These are phyloP conservation scores for Fusarium solani-melongenae DNA, from an alignment of 2,329 filamentous ascomycete species.

Conservation along the genomic window DNA sequence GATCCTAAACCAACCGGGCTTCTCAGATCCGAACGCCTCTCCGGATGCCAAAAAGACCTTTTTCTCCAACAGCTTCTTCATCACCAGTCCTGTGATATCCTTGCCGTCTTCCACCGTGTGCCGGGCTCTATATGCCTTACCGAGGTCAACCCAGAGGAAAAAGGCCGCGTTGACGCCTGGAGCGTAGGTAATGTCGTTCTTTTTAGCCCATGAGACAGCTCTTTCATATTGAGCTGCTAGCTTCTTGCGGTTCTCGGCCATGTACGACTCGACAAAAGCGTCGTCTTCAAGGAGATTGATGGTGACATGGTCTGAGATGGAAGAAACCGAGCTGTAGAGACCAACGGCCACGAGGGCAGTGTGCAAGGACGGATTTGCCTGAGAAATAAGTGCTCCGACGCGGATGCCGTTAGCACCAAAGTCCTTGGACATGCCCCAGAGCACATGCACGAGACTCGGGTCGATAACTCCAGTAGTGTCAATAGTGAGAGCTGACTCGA, in stretches of 20 bases:
- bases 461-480: conserved; percentile 58
- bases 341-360: conserved; percentile 49
- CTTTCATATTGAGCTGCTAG: conserved; percentile 54
- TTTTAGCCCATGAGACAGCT: conserved; percentile 50
- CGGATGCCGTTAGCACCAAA: conserved; percentile 68
- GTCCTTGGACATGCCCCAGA: conserved; percentile 61
- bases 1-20: conserved; percentile 53
- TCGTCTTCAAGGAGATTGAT: conserved; percentile 57
- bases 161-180: conserved; percentile 63
- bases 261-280: conserved; percentile 56
- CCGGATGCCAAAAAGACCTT: conserved; percentile 52
- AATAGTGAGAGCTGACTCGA: conserved; percentile 60
- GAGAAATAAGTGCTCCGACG: conserved; percentile 62
- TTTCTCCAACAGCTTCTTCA: conserved; percentile 43
- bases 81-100: conserved; percentile 43
- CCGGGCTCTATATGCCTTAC: conserved; percentile 41
- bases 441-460: conserved; percentile 60
- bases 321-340: conserved; percentile 58
- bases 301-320: conserved; percentile 54
- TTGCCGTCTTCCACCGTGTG: conserved; percentile 19
- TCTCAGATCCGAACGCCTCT: conserved; percentile 51
- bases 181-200: conserved; percentile 57
- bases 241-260: conserved; percentile 54
- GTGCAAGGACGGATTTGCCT: conserved; percentile 54
- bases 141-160: conserved; percentile 65